Percentiles rank a stretch among this genome's conserved stretches.
Evolutionary conservation across 2,329 filamentous ascomycete genomes (phyloP).

Genomic region (Colletotrichum lini): DNA sequence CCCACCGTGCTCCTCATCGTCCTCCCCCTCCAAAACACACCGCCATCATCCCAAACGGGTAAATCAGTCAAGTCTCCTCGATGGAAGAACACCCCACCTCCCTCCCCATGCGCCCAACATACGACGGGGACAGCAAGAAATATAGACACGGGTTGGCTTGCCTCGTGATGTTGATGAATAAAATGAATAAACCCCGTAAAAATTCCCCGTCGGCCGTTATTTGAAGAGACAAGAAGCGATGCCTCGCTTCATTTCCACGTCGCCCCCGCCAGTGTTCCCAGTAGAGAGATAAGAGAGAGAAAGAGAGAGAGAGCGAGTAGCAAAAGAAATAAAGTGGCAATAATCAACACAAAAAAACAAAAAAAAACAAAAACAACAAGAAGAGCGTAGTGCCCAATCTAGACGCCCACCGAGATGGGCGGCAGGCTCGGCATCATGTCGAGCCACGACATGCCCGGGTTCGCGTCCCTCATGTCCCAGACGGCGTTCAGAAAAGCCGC

Average conservation of each 20-base stretch:
- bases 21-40: not conserved
- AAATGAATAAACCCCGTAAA: not conserved
- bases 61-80: not conserved
- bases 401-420: constrained; percentile 36
- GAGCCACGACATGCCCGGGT: constrained; percentile 35
- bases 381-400: not conserved
- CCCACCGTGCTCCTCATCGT: not conserved
- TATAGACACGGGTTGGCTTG: not conserved
- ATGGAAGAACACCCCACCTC: not conserved
- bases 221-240: constrained; percentile 21
- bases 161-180: not conserved
- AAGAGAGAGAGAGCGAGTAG: not conserved
- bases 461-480: constrained; percentile 28
- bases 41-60: not conserved
- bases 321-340: not conserved
- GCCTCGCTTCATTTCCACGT: constrained; percentile 4
- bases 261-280: not conserved
- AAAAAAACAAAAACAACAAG: too few species aligned
- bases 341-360: too few species aligned
- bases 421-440: constrained; percentile 28
- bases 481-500: constrained; percentile 22
- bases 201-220: constrained; percentile 7
- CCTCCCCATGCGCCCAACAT: too few species aligned
- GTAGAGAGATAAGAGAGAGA: not conserved
- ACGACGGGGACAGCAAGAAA: not conserved